Evolutionary conservation across 805 yeast genomes (phyloP), one percentile per base, ranked within the genome.

Genomic region (Ogataea pilisensis): DNA sequence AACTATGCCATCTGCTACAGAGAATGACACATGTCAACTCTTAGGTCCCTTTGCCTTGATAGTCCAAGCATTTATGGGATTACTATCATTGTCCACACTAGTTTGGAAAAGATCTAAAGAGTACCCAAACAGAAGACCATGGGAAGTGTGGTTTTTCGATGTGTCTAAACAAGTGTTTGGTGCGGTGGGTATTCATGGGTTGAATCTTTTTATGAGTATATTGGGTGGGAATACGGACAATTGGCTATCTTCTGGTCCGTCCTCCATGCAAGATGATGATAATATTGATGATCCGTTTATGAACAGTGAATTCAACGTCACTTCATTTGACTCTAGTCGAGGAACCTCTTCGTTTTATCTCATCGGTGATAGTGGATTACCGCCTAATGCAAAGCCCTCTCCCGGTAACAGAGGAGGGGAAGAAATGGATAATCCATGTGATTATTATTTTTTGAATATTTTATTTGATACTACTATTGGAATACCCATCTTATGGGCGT

Each of bases 401-500:
- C 28, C 36, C 14, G 21, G 14, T 24, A 20, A 25, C 62, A 61
- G 42, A 28, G 66, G 58, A n/a, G 65, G 58, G 4, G 73, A 43
- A 28, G 66, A 58, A n/a, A 65, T 58, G 4, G 73, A 67, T 28
- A 76, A 73, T 36, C 95, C 96, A 7, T 93, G 98, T 63, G 91
- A 87, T 51, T 93, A 96, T 93, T 91, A 93, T 66, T 91, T 91
- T 57, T 68, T 93, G 40, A 91, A 86, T 54, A 75, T 91, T 29
- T 71, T 91, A 22, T 76, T 91, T 57, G 99, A 91, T 61, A 90
- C 98, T 31, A 91, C 99, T 0, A 73, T 90, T 6, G 99, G 99
- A 0, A 91, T 91, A 2, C 95, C 95, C 6, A 75, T 91, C 2
- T 65, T 85, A 20, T 85, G 86, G 78, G 61, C 61, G 6, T 62